phyloP scores from a whole-genome alignment of 2,329 filamentous ascomycete species.

The Aureobasidium melanogenum region DNA sequence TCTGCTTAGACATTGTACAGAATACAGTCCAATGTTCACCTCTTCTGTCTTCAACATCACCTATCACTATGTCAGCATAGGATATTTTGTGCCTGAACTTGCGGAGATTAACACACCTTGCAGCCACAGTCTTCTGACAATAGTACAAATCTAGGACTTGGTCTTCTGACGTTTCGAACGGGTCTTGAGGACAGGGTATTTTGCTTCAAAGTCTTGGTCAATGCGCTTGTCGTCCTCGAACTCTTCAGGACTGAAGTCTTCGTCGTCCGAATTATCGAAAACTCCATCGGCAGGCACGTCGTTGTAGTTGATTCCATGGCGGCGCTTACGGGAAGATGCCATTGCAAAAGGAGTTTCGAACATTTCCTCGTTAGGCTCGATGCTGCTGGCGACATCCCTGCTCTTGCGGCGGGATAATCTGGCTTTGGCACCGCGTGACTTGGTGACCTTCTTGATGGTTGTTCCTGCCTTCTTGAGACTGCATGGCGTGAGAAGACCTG shows the following conservation, averaged over 20 bases:
- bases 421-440: background rate
- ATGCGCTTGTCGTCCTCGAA: background rate
- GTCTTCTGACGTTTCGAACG: background rate
- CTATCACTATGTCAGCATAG: background rate
- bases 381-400: no score
- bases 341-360: background rate
- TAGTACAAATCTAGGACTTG: background rate
- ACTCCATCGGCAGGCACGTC: background rate
- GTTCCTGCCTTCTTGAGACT: background rate
- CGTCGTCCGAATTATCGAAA: background rate
- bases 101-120: background rate
- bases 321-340: background rate
- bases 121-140: background rate
- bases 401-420: no score
- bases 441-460: background rate
- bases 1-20: no score
- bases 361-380: background rate
- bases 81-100: background rate
- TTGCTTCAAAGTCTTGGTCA: background rate
- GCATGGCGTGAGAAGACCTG: background rate
- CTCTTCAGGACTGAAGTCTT: background rate
- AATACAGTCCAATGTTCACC: no score
- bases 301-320: background rate
- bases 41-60: no score
- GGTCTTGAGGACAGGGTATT: background rate